phyloP scores from a whole-genome alignment of 495 filamentous ascomycete genomes.

The Xylaria intraflava region DNA sequence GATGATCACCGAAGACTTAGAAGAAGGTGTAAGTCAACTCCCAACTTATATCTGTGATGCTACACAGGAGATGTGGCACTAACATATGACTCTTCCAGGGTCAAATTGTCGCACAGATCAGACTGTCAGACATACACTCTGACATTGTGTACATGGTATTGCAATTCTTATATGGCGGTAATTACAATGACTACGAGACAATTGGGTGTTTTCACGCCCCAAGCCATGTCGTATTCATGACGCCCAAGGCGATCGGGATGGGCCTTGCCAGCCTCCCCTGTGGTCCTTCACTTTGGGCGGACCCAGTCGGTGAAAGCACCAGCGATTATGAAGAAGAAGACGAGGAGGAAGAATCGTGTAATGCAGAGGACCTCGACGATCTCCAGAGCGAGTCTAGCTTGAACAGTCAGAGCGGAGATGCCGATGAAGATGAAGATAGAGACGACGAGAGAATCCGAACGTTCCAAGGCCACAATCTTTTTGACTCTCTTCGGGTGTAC shows the following conservation, averaged over 20 bases:
- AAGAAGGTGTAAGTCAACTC: background rate
- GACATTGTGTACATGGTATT: background rate
- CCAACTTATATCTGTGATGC: background rate
- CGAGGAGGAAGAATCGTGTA: background rate
- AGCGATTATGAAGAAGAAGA: background rate
- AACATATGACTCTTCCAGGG: background rate
- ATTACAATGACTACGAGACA: slow-evolving; percentile 1
- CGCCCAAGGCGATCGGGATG: background rate
- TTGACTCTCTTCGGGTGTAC: background rate
- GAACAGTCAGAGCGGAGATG: background rate
- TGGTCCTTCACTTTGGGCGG: background rate
- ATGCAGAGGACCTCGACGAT: background rate
- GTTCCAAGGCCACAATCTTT: background rate
- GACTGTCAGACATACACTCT: background rate
- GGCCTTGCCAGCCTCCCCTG: background rate
- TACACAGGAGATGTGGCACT: background rate
- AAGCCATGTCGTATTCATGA: background rate
- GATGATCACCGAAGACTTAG: background rate
- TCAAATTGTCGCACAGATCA: background rate
- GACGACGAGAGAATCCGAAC: background rate
- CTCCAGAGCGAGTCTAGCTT: background rate
- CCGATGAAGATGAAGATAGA: background rate
- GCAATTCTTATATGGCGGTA: background rate
- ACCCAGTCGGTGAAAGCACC: background rate
- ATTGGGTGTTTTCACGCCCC: background rate